Conservation (phyloP, 805 yeast genomes). For the Ogataea ramenticola region DNA sequence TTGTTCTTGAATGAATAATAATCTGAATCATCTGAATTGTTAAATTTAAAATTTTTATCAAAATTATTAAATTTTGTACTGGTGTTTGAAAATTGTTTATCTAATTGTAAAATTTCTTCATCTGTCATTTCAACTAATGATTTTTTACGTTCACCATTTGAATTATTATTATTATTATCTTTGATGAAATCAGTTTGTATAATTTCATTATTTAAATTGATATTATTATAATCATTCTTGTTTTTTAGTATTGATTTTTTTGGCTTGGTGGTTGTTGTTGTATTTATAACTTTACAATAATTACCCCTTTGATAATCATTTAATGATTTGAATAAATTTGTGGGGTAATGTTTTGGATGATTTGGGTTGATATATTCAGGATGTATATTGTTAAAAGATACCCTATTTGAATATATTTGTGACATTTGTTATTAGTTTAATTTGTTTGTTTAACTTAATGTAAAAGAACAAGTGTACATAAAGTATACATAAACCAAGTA, state of each 20-base stretch:
- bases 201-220: not conserved
- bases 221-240: slow-evolving; percentile 17
- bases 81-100: slow-evolving; percentile 38
- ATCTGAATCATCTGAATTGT: slow-evolving; percentile 19
- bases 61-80: slow-evolving; percentile 31
- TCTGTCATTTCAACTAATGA: slow-evolving; percentile 45
- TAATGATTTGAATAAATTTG: slow-evolving; percentile 7
- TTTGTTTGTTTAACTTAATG: no score
- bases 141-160: slow-evolving; percentile 26
- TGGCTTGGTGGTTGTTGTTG: not conserved
- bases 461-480: no score
- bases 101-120: slow-evolving; percentile 47
- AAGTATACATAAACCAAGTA: no score
- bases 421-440: no score
- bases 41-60: slow-evolving; percentile 38
- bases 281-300: no score
- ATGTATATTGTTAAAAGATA: slow-evolving; percentile 36
- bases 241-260: slow-evolving; percentile 3
- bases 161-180: no score
- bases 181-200: not conserved
- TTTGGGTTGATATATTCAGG: slow-evolving; percentile 22
- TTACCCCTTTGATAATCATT: slow-evolving; percentile 2
- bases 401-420: slow-evolving; percentile 28
- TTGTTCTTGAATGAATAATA: not conserved
- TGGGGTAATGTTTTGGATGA: slow-evolving; percentile 10